These are phyloP conservation scores for Chlorociboria aeruginascens DNA, from an alignment of 495 filamentous ascomycete genomes.

Conservation along the genomic window DNA sequence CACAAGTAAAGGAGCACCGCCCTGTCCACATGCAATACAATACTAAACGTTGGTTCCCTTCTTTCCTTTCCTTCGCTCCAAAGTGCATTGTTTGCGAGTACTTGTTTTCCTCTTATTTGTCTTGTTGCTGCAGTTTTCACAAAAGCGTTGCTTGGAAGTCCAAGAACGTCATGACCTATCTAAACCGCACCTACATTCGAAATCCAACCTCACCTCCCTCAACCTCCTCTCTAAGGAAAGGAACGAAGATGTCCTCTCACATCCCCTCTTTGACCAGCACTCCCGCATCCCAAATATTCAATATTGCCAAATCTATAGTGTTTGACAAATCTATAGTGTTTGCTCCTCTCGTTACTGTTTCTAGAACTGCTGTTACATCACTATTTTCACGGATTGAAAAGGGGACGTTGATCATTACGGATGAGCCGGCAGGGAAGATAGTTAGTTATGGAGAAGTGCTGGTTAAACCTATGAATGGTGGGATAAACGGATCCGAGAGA, in stretches of 20 bases:
- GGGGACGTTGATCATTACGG: slow-evolving; percentile 31
- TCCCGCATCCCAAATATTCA: slow-evolving; percentile 6
- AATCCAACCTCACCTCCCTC: neutral
- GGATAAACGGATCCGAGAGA: slow-evolving; percentile 7
- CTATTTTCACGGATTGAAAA: slow-evolving; percentile 28
- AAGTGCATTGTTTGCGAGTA: neutral
- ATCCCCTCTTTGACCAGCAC: slow-evolving; percentile 8
- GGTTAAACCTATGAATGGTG: slow-evolving; percentile 16
- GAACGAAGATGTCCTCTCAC: slow-evolving; percentile 14
- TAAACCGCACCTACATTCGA: neutral
- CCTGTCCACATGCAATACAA: neutral
- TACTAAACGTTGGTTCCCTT: neutral
- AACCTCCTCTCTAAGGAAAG: neutral
- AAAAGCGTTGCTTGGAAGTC: too few species aligned
- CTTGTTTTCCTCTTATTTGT: neutral
- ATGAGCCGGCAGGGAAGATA: slow-evolving; percentile 23
- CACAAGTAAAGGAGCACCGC: slow-evolving; percentile 16
- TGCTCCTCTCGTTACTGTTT: slow-evolving; percentile 28
- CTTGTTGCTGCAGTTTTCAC: neutral
- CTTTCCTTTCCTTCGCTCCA: neutral
- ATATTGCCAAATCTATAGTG: slow-evolving; percentile 25
- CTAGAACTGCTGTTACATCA: slow-evolving; percentile 26
- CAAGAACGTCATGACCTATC: too few species aligned
- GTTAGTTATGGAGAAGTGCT: slow-evolving; percentile 13
- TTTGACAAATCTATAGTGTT: slow-evolving; percentile 28